Base-by-base conservation (phyloP, 1,284 basidiomycete species). In the Agaricales sp. region DNA sequence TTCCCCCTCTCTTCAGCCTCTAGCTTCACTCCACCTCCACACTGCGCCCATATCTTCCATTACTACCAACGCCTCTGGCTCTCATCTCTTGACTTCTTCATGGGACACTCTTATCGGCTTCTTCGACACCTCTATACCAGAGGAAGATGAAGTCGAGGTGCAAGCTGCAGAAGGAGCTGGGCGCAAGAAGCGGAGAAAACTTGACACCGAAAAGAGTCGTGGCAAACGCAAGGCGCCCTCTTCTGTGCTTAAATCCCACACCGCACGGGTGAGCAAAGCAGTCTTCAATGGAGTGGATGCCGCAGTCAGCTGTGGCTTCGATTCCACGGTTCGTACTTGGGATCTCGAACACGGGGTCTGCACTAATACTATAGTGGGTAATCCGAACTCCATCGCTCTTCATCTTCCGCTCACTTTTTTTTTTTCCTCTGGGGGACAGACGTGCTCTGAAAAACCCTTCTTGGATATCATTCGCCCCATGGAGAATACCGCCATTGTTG, bases 51-150 rank as follows among this genome's bases (percentile, higher is more conserved):
- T 91, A 39, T 84, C 90, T 0, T 81, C 80, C 12, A 70, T 92
- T 45, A 60, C 79, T 0, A 61, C 77, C 2, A 76, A 78, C 56
- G 46, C 67, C 1, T 59, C 70, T 1, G 82, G 82, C 1, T 67
- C 71, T 2, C 75, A 80, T 50, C 66, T 93, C 19, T 67, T 92
- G 23, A 87, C 86, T 0, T 75, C 82, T 0, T 84, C 82, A 0
- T 92, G 88, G 87, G 91, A 93, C 59, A 72, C 75, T 3, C 67
- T 86, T 2, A 74, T 96, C 47, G 87, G 91, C 3, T 58, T 94
- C 12, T 96, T 82, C 82, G 76, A 83, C 53, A 79, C 80, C 0
- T 64, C 68, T 2, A 67, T 85, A 21, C 83, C 86, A 1, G 58
- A 66, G 0, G 58, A 70, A 26, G 81, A 92, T 63, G 80, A 87